Conservation (phyloP, 768 basidiomycete genomes). For the Cytidiella melzeri region DNA sequence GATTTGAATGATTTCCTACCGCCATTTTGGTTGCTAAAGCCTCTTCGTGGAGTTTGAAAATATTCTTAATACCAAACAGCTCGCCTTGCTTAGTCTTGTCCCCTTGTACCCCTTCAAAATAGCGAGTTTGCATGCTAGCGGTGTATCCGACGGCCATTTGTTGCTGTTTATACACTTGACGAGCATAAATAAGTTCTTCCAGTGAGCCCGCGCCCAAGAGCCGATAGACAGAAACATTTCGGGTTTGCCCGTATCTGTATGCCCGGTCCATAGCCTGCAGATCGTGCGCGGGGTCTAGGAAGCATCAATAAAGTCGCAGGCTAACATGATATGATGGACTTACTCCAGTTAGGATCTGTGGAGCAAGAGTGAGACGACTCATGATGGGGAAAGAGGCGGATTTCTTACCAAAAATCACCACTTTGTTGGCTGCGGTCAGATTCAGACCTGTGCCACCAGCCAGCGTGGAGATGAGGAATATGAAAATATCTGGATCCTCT, state of each 20-base stretch:
- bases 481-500: slow-evolving; percentile 58
- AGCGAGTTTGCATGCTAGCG: slow-evolving; percentile 79
- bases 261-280: slow-evolving; percentile 88
- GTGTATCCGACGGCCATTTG: slow-evolving; percentile 90
- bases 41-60: slow-evolving; percentile 72
- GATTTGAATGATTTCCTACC: slow-evolving; percentile 34
- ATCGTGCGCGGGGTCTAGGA: slow-evolving; percentile 90
- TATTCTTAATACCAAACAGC: slow-evolving; percentile 80
- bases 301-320: not conserved
- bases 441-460: slow-evolving; percentile 92
- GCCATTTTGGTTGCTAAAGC: slow-evolving; percentile 67
- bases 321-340: slow-evolving; percentile 23
- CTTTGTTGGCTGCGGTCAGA: slow-evolving; percentile 89
- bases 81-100: slow-evolving; percentile 72
- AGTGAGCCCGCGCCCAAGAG: slow-evolving; percentile 82
- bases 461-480: slow-evolving; percentile 86
- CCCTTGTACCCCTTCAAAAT: slow-evolving; percentile 76
- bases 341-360: slow-evolving; percentile 92
- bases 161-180: slow-evolving; percentile 91
- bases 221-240: slow-evolving; percentile 80
- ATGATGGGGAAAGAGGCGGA: not conserved
- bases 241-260: slow-evolving; percentile 80
- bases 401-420: slow-evolving; percentile 76
- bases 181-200: slow-evolving; percentile 83
- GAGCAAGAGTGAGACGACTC: no score